A percentile compares a stretch with the other conserved stretches of the same genome.
These are phyloP conservation scores for Hippophae tibetana DNA, from an alignment of 306 rosid species.

Conservation along the genomic window DNA sequence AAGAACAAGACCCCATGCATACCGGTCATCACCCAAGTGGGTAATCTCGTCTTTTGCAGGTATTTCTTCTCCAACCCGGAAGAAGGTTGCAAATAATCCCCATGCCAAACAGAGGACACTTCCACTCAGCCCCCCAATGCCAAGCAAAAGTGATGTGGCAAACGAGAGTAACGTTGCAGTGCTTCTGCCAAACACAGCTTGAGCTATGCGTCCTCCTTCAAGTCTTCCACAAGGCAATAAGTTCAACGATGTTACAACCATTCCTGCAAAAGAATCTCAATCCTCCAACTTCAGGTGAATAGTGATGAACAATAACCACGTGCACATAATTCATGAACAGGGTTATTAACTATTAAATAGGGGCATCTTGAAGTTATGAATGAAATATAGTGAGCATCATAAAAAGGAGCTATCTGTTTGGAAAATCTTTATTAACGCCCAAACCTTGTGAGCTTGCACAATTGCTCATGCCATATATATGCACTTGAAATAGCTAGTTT, in stretches of 20 bases:
- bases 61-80: conserved; percentile 81
- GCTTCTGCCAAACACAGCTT: conserved; percentile 85
- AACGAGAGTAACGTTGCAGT: conserved; percentile 62
- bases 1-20: conserved; percentile 83
- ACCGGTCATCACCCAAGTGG: conserved; percentile 62
- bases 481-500: not conserved
- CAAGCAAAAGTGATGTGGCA: conserved; percentile 64
- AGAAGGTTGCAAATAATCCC: conserved; percentile 90
- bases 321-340: too few species aligned
- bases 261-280: conserved; percentile 38
- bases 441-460: too few species aligned
- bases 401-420: too few species aligned
- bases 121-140: conserved; percentile 85
- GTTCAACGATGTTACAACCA: conserved; percentile 94
- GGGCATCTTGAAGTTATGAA: too few species aligned
- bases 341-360: too few species aligned
- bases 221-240: conserved; percentile 79
- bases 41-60: conserved; percentile 84
- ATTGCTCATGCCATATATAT: too few species aligned
- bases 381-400: too few species aligned
- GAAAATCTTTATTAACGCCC: too few species aligned
- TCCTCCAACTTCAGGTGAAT: too few species aligned
- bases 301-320: too few species aligned
- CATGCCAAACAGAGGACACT: conserved; percentile 89
- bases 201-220: conserved; percentile 92